Base-by-base conservation (phyloP, 306 rosid genomes). In the Cucurbita ficifolia region DNA sequence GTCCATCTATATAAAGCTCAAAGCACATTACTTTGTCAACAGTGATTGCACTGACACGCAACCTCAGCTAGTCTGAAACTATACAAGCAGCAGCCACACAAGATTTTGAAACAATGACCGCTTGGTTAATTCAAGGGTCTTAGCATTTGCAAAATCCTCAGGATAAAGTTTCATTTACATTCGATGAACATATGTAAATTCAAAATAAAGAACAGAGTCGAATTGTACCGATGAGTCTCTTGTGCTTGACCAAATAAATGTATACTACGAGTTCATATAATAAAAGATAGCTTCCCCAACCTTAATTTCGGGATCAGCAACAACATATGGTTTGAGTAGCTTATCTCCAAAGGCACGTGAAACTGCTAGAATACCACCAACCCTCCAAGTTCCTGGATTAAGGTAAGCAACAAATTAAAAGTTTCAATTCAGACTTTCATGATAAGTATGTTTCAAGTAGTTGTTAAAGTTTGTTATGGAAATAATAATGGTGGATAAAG, bases 311-410 rank as follows among this genome's bases (percentile, higher is more conserved):
- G 97, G 97, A 76, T 91, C 97, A 65, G 97, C 97, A 78, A 91
- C 91, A 46, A 91, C 97, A 61, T 75, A 91, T 14, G 87, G 97
- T 79, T 87, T 89, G 42, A 91, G 89, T 79, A 89, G 82, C 77
- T 83, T 91, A 76, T 91, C 97, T 68, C 97, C 97, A 79, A 91
- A 91, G 64, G 97, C 96, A 76, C 97, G 97, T 57, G 97, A 91
- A 52, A 91, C 96, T 18, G 97, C 97, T 69, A 91, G 96, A 73
- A 91, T 87, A 62, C 97, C 97, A n/a, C 97, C 96, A 24, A 91
- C 97, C 77, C 96, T 79, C 97, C 97, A 91, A 14, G 97, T 91
- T 81, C 97, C 97, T 91, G 82, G 40, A 43, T 42, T 70, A 80
- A 81, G 68, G 77, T 73, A 39, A 51, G 40, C 79, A 51, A 65